Conservation (phyloP, 768 basidiomycete species). For the Termitomyces sp. region DNA sequence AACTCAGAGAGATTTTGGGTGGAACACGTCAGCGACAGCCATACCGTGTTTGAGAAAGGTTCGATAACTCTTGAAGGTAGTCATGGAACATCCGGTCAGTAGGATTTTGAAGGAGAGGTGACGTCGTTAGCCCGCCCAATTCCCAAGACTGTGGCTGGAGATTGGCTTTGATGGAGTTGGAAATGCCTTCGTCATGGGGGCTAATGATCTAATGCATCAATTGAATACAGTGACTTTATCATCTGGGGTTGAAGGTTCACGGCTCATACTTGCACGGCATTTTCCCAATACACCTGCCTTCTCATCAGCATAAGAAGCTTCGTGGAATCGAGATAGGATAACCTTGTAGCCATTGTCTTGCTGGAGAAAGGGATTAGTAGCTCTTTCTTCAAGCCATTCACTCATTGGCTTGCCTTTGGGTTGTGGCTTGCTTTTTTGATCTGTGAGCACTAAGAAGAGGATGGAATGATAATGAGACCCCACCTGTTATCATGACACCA, state of each 20-base stretch:
- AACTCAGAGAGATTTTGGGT: background rate
- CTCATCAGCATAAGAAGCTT: background rate
- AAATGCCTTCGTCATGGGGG: slow-evolving; percentile 80
- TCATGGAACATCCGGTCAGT: slow-evolving; percentile 55
- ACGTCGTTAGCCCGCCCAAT: slow-evolving; percentile 28
- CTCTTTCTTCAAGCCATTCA: background rate
- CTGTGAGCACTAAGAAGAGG: background rate
- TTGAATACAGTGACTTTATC: background rate
- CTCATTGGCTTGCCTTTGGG: slow-evolving; percentile 55
- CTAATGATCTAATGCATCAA: slow-evolving; percentile 60
- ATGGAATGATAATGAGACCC: slow-evolving; percentile 10
- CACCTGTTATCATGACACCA: slow-evolving; percentile 90
- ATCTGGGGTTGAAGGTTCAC: too few species aligned
- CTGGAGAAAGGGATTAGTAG: slow-evolving; percentile 27
- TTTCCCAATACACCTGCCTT: slow-evolving; percentile 82
- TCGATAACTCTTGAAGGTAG: slow-evolving; percentile 48
- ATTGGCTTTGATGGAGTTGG: slow-evolving; percentile 57
- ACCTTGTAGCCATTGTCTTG: slow-evolving; percentile 90
- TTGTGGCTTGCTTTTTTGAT: slow-evolving; percentile 70
- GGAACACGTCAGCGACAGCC: slow-evolving; percentile 2
- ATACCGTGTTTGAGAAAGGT: slow-evolving; percentile 25
- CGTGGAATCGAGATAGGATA: background rate
- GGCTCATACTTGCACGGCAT: slow-evolving; percentile 69
- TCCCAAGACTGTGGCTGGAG: slow-evolving; percentile 51
- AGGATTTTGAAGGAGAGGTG: slow-evolving; percentile 46